Conservation (phyloP, 2,329 filamentous ascomycete genomes). For the Colletotrichum spaethianum region DNA sequence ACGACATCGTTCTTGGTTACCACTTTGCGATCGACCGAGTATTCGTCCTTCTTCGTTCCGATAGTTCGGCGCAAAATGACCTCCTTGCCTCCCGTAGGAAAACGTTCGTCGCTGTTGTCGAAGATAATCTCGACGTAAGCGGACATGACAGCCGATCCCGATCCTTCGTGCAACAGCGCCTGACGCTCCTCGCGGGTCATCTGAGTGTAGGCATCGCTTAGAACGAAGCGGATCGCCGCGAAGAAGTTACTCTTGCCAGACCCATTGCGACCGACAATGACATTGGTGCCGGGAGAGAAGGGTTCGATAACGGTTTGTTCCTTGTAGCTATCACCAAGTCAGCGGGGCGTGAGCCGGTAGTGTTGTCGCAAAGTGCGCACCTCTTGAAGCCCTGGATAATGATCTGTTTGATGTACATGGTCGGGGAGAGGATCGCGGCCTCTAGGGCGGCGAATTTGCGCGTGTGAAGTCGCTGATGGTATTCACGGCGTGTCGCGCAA, state of each 20-base stretch:
- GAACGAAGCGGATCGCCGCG: conserved; percentile 96
- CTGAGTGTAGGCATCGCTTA: conserved; percentile 97
- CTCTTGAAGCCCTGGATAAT: conserved; percentile 99
- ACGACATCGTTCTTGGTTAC: conserved; percentile 95
- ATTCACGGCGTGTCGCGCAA: conserved; percentile 22
- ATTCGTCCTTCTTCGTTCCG: conserved; percentile 98
- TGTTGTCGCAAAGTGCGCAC: conserved; percentile 60
- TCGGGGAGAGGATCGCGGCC: conserved; percentile 45
- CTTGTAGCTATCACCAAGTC: conserved; percentile 82
- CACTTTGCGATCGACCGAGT: conserved; percentile 96
- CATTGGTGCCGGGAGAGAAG: conserved; percentile 97
- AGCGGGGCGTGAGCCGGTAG: conserved; percentile 45
- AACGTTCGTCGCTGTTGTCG: conserved; percentile 96
- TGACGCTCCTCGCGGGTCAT: conserved; percentile 97
- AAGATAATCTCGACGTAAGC: conserved; percentile 99
- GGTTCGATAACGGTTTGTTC: conserved; percentile 99
- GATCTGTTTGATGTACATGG: conserved; percentile 99
- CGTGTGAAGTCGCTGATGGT: conserved; percentile 32
- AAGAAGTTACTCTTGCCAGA: conserved; percentile 99
- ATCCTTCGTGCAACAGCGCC: conserved; percentile 96
- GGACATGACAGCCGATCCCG: conserved; percentile 97
- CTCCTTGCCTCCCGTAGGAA: conserved; percentile 92
- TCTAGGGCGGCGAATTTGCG: conserved; percentile 37
- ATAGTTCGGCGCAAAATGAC: conserved; percentile 94
- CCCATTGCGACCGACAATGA: conserved; percentile 98